Evolutionary conservation across 805 yeast species (phyloP).

Genomic region (Lipomyces sp.): DNA sequence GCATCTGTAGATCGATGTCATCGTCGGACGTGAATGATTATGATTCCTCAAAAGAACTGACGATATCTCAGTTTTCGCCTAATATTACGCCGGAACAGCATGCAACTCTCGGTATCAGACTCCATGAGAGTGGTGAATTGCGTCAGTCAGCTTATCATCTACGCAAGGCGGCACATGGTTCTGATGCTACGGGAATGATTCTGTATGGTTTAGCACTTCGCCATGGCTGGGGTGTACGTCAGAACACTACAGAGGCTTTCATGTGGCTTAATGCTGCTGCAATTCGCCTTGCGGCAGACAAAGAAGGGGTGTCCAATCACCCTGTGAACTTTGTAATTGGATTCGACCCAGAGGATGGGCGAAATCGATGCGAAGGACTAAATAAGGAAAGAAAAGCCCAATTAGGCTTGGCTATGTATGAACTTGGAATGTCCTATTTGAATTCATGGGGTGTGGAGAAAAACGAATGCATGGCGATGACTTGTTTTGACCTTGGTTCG

Average conservation of each 20-base stretch:
- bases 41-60: background rate
- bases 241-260: slow-evolving; percentile 59
- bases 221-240: slow-evolving; percentile 69
- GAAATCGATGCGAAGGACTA: background rate
- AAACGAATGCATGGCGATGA: slow-evolving; percentile 62
- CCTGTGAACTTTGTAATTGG: background rate
- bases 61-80: slow-evolving; percentile 13
- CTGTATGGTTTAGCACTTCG: slow-evolving; percentile 70
- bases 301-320: background rate
- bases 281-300: slow-evolving; percentile 27
- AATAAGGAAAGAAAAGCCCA: slow-evolving; percentile 36
- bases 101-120: slow-evolving; percentile 41
- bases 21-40: background rate
- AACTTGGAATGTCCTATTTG: slow-evolving; percentile 61
- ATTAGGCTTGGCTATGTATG: slow-evolving; percentile 54
- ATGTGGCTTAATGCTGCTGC: slow-evolving; percentile 64
- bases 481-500: slow-evolving; percentile 66
- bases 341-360: background rate
- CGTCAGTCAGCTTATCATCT: slow-evolving; percentile 73
- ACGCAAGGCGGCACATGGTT: slow-evolving; percentile 65
- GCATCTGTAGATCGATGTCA: background rate
- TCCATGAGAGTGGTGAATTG: slow-evolving; percentile 62
- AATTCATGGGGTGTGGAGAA: slow-evolving; percentile 62
- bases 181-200: slow-evolving; percentile 68
- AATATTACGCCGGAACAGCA: slow-evolving; percentile 22